These are phyloP conservation scores for Apiotrichum sp. DNA, from an alignment of 1,284 basidiomycete species.

Conservation along the genomic window DNA sequence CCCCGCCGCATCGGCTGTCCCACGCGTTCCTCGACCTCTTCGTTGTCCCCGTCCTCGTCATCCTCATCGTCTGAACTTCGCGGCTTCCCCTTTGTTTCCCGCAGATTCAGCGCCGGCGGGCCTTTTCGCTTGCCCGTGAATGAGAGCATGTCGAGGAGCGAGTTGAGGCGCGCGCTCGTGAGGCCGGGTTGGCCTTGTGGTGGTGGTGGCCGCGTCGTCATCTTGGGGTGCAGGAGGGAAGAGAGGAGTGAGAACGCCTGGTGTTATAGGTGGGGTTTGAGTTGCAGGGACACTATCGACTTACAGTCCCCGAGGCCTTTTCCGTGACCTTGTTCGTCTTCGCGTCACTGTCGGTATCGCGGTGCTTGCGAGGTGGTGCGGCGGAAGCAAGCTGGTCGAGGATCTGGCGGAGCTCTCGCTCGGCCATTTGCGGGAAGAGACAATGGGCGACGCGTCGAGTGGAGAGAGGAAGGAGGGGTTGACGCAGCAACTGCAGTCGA, in stretches of 20 bases:
- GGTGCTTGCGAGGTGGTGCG: not conserved
- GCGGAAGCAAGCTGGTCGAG: not conserved
- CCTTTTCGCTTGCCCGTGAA: conserved; percentile 2
- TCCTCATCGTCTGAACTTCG: not conserved
- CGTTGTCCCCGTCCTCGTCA: not conserved
- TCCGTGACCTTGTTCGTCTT: no score
- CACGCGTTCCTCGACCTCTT: not conserved
- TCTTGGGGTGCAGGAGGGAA: not conserved
- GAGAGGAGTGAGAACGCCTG: not conserved
- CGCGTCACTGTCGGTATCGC: no score
- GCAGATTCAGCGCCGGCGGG: not conserved
- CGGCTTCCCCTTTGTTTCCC: not conserved
- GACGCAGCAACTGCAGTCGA: not conserved
- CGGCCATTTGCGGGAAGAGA: not conserved
- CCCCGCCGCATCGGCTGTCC: no score
- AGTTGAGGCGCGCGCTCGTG: not conserved
- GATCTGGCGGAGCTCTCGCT: conserved; percentile 3
- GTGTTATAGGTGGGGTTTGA: no score
- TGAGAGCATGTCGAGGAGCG: conserved; percentile 1
- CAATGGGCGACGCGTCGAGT: not conserved
- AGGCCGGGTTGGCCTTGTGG: not conserved
- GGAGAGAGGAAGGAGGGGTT: not conserved
- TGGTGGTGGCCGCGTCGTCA: not conserved
- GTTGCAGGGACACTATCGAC: no score
- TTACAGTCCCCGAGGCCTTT: no score